Percentiles rank a stretch among this genome's conserved stretches.
These are phyloP conservation scores for Fusarium albosuccineum DNA, from an alignment of 2,329 filamentous ascomycete species.

Conservation along the genomic window DNA sequence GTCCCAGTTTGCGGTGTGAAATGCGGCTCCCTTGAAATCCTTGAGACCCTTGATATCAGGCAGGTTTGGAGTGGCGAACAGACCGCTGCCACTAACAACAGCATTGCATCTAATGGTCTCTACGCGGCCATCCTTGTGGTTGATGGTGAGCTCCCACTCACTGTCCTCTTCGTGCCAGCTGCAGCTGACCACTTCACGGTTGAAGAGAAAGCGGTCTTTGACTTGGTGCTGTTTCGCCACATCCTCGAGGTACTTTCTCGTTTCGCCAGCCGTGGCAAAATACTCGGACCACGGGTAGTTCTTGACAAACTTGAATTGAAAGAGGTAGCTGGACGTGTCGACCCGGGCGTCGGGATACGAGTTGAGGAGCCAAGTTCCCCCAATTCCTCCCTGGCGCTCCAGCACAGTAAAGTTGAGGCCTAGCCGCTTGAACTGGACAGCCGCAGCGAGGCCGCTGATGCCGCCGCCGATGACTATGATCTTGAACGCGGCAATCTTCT, in stretches of 20 bases:
- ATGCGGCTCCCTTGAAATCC: slow-evolving; percentile 2
- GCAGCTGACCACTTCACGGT: slow-evolving; percentile 6
- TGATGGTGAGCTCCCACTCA: slow-evolving; percentile 1
- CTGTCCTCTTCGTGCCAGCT: slow-evolving; percentile 13
- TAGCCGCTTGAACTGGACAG: slow-evolving; percentile 19
- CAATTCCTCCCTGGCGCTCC: slow-evolving; percentile 16
- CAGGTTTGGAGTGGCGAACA: slow-evolving; percentile 16
- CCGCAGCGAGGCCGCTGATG: slow-evolving; percentile 16
- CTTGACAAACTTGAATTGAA: slow-evolving; percentile 26
- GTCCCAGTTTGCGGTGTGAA: slow-evolving; percentile 20
- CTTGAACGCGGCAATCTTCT: slow-evolving; percentile 15
- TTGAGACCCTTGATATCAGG: slow-evolving; percentile 14
- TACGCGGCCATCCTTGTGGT: too few relatives aligned
- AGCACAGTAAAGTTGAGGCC: slow-evolving; percentile 15
- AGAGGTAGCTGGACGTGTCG: slow-evolving; percentile 18
- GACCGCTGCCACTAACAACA: slow-evolving; percentile 12
- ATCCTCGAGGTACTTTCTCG: slow-evolving; percentile 12
- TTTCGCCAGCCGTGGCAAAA: slow-evolving; percentile 21
- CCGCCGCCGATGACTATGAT: slow-evolving; percentile 17
- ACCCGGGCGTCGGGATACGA: slow-evolving; percentile 17
- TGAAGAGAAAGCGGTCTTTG: slow-evolving; percentile 11
- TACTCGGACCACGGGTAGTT: slow-evolving; percentile 24
- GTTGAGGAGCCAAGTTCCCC: slow-evolving; percentile 22
- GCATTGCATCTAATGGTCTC: slow-evolving; percentile 10
- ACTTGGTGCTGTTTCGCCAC: slow-evolving; percentile 10